Conservation (phyloP, 805 yeast species). For the Myxozyma monticola region DNA sequence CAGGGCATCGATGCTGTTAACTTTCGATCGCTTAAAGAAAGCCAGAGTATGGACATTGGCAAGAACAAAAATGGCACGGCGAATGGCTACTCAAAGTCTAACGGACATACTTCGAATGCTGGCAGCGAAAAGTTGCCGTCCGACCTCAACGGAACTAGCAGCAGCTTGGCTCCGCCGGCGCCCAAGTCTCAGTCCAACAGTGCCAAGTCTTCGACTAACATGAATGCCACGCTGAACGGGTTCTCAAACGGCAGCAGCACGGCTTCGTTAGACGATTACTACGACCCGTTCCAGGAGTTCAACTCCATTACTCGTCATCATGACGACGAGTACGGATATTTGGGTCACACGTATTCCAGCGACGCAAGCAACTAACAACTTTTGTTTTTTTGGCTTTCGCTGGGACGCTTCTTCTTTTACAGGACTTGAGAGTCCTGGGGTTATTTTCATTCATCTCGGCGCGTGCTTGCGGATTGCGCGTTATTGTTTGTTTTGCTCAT, state of each 20-base stretch:
- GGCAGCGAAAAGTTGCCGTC: not conserved
- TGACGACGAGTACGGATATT: conserved; percentile 49
- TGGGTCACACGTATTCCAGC: conserved; percentile 2
- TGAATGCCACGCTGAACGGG: not conserved
- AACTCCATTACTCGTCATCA: conserved; percentile 84
- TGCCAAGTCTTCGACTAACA: conserved; percentile 9
- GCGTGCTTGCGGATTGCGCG: not conserved
- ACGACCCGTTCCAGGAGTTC: conserved; percentile 82
- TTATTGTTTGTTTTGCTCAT: not conserved
- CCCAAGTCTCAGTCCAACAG: not conserved
- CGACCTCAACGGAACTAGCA: not conserved
- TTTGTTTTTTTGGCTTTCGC: too few relatives aligned
- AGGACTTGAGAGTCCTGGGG: too few relatives aligned
- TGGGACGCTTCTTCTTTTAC: too few relatives aligned
- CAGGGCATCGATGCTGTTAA: conserved; percentile 51
- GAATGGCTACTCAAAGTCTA: not conserved
- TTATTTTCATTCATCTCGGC: conserved; percentile 1
- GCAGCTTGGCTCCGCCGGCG: not conserved
- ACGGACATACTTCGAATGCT: conserved; percentile 6
- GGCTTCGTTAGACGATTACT: conserved; percentile 41
- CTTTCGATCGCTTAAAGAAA: conserved; percentile 35
- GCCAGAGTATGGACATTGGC: conserved; percentile 39
- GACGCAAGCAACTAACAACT: too few relatives aligned
- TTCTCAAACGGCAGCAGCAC: conserved; percentile 11
- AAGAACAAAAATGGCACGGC: conserved; percentile 8